A percentile compares a stretch with the other conserved stretches of the same genome.
These are phyloP conservation scores for Microcos paniculata DNA, from an alignment of 345 rosid genomes.

Conservation along the genomic window DNA sequence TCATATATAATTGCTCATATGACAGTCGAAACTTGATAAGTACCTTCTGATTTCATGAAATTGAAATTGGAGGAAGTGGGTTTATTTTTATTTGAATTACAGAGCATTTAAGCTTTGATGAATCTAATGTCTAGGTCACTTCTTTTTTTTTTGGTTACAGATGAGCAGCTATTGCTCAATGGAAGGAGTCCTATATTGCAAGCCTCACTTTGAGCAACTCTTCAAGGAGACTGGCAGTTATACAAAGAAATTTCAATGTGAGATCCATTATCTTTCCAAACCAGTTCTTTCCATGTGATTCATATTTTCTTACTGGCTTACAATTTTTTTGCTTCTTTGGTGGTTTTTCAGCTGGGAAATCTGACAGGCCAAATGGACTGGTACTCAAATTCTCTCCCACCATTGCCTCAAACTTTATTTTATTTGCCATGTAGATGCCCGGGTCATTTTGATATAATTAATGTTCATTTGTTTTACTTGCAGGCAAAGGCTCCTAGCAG, in stretches of 20 bases:
- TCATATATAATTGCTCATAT: background rate
- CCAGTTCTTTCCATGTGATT: background rate
- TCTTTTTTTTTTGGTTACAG: conserved; percentile 27
- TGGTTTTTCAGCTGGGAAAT: conserved; percentile 9
- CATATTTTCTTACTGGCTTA: background rate
- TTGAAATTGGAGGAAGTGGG: background rate
- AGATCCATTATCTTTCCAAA: background rate
- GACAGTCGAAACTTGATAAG: background rate
- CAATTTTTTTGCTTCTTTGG: background rate
- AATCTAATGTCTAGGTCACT: background rate
- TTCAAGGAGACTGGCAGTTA: conserved; percentile 62
- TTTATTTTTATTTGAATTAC: background rate
- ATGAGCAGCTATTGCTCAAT: conserved; percentile 65
- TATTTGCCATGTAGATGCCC: background rate
- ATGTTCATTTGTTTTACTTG: background rate
- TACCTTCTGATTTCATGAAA: background rate
- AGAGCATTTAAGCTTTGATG: background rate
- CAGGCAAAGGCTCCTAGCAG: conserved; percentile 77
- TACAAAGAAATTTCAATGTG: conserved; percentile 44
- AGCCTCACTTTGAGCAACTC: conserved; percentile 86
- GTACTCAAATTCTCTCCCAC: background rate
- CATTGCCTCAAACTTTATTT: background rate
- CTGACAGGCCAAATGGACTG: conserved; percentile 10
- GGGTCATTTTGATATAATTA: background rate
- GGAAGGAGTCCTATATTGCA: conserved; percentile 80